Percentiles rank a stretch among this genome's conserved stretches.
Conservation (phyloP, 164 flowering plant species). For the Protea cynaroides region DNA sequence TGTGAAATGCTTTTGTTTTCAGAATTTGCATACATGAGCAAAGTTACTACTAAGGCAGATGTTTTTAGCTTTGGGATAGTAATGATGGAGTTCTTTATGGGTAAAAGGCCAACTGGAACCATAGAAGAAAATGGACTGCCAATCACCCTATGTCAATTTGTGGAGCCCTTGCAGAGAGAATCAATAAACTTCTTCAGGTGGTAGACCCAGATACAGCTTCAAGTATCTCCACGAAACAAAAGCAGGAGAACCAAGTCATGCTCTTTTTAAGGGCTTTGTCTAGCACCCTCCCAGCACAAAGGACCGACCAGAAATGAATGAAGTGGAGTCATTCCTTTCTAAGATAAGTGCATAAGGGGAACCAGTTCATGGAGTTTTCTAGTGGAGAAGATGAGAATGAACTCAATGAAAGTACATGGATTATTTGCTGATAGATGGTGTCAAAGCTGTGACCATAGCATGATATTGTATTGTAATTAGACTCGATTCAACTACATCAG, state of each 20-base stretch:
- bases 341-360: constrained; percentile 23
- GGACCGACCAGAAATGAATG: constrained; percentile 41
- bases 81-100: constrained; percentile 45
- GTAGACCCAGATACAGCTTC: constrained; percentile 35
- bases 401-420: too few species aligned
- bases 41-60: constrained; percentile 35
- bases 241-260: constrained; percentile 20
- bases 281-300: constrained; percentile 39
- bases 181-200: constrained; percentile 23
- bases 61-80: constrained; percentile 45
- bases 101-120: constrained; percentile 39
- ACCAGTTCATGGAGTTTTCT: not conserved
- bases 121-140: constrained; percentile 28
- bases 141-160: constrained; percentile 42
- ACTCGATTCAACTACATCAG: too few species aligned
- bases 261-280: constrained; percentile 40
- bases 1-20: constrained; percentile 18
- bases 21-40: constrained; percentile 40
- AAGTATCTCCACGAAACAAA: constrained; percentile 14
- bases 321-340: constrained; percentile 34
- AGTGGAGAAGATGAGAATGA: too few species aligned
- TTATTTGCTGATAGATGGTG: not conserved
- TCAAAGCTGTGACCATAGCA: not conserved
- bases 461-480: too few species aligned
- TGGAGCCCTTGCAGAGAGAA: constrained; percentile 34